These are phyloP conservation scores for Phyllosticta citrichinensis DNA, from an alignment of 2,329 filamentous ascomycete genomes.

Conservation along the genomic window DNA sequence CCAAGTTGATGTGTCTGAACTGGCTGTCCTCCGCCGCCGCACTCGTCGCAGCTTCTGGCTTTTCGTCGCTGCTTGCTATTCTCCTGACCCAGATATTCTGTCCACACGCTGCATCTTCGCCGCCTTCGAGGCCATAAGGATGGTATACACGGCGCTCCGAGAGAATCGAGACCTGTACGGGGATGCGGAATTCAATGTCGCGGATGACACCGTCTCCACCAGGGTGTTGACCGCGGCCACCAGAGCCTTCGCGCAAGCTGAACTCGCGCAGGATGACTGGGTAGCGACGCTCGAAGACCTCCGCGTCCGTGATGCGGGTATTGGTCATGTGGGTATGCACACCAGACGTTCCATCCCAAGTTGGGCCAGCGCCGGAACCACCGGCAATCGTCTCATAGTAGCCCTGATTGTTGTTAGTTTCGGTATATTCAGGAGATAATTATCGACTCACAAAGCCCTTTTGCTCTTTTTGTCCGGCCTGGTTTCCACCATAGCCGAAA, in stretches of 20 bases:
- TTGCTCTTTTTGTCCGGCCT: constrained; percentile 46
- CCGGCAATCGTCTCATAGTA: constrained; percentile 83
- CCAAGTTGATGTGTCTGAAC: constrained; percentile 58
- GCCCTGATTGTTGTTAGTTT: constrained; percentile 30
- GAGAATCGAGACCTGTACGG: constrained; percentile 68
- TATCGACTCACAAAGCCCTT: constrained; percentile 51
- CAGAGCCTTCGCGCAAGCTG: constrained; percentile 51
- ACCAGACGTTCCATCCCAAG: constrained; percentile 63
- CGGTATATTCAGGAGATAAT: neutral
- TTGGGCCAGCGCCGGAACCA: constrained; percentile 61
- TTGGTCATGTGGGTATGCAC: constrained; percentile 86
- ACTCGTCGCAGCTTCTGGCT: constrained; percentile 9
- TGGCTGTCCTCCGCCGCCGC: constrained; percentile 33
- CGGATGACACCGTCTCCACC: constrained; percentile 71
- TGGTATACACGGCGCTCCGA: constrained; percentile 66
- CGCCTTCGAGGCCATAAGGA: constrained; percentile 77
- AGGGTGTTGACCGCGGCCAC: constrained; percentile 53
- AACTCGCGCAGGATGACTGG: constrained; percentile 66
- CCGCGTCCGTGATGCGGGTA: constrained; percentile 70
- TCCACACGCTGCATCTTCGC: constrained; percentile 66
- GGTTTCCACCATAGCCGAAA: constrained; percentile 68
- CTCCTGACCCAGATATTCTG: constrained; percentile 66
- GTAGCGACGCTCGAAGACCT: constrained; percentile 69
- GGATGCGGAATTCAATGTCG: constrained; percentile 73
- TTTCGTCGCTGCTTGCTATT: constrained; percentile 16